Percentiles rank a stretch among this genome's conserved stretches.
Evolutionary conservation across 768 basidiomycete genomes (phyloP).

Genomic region (Chiua virens): DNA sequence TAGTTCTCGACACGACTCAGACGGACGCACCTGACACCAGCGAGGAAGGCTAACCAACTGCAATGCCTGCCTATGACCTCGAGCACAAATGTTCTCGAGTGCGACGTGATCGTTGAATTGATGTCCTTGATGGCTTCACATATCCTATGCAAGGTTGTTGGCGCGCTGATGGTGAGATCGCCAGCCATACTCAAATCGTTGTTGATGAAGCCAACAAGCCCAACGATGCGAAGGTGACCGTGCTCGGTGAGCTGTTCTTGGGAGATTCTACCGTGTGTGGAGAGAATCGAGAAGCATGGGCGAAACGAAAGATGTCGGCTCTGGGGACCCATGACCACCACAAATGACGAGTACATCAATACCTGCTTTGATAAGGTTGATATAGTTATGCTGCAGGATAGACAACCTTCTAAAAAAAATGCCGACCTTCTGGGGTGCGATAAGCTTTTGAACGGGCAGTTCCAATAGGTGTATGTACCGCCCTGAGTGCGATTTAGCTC

Average conservation of each 20-base stretch:
- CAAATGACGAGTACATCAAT: constrained; percentile 97
- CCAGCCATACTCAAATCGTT: constrained; percentile 99
- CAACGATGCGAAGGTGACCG: constrained; percentile 90
- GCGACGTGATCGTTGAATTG: constrained; percentile 93
- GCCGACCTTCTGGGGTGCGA: constrained; percentile 81
- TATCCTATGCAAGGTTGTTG: constrained; percentile 93
- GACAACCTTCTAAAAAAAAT: too few species aligned
- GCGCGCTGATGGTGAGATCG: constrained; percentile 94
- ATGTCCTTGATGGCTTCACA: constrained; percentile 99
- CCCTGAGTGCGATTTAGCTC: constrained; percentile 49
- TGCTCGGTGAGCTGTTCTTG: constrained; percentile 68
- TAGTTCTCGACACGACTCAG: not conserved
- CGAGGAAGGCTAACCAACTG: constrained; percentile 94
- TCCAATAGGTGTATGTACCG: constrained; percentile 94
- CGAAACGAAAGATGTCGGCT: constrained; percentile 88
- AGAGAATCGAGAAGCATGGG: constrained; percentile 74
- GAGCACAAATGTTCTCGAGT: constrained; percentile 95
- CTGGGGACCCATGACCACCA: constrained; percentile 96
- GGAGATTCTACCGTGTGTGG: constrained; percentile 70
- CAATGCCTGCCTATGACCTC: constrained; percentile 99
- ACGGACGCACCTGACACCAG: constrained; percentile 74
- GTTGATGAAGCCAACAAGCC: constrained; percentile 98
- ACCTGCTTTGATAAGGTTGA: constrained; percentile 93
- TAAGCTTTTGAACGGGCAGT: constrained; percentile 86
- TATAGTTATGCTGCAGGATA: constrained; percentile 84